Percentiles rank a stretch among this genome's conserved stretches.
phyloP scores from a whole-genome alignment of 2,329 filamentous ascomycete species.

The Lecanoromycetidae sp. region DNA sequence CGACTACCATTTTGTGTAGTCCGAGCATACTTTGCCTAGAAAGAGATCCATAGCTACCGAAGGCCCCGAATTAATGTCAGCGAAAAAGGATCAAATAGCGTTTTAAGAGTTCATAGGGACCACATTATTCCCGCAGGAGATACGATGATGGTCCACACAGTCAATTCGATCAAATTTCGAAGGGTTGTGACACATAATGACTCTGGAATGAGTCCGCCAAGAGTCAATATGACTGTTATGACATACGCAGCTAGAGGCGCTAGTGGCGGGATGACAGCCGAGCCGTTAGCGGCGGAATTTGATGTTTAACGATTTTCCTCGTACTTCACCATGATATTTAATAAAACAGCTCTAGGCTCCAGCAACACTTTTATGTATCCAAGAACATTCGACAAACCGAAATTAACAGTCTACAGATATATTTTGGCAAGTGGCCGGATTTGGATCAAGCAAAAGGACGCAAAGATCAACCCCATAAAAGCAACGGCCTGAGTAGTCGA shows the following conservation, averaged over 20 bases:
- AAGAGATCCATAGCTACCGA: conserved; percentile 56
- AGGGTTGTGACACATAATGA: conserved; percentile 6
- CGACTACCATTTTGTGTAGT: conserved; percentile 18
- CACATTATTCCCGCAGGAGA: too few relatives aligned
- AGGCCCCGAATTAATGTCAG: too few relatives aligned
- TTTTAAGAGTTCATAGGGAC: too few relatives aligned
- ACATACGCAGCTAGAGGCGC: background rate
- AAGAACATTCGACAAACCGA: background rate
- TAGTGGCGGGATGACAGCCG: background rate
- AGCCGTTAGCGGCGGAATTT: background rate
- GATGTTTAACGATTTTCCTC: conserved; percentile 2
- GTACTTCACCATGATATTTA: too few relatives aligned
- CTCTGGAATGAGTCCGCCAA: conserved; percentile 4
- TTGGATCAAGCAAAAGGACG: too few relatives aligned
- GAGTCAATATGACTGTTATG: background rate
- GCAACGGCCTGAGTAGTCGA: background rate
- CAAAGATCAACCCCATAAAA: background rate
- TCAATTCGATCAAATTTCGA: too few relatives aligned
- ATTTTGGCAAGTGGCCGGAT: too few relatives aligned
- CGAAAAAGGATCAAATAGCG: too few relatives aligned
- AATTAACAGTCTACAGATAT: too few relatives aligned
- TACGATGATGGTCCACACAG: too few relatives aligned
- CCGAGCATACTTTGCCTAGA: conserved; percentile 41
- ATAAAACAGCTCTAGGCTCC: too few relatives aligned
- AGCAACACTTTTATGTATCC: too few relatives aligned